Conservation (phyloP, 192 early-diverging fungal genomes). For the Entomortierella parvispora region DNA sequence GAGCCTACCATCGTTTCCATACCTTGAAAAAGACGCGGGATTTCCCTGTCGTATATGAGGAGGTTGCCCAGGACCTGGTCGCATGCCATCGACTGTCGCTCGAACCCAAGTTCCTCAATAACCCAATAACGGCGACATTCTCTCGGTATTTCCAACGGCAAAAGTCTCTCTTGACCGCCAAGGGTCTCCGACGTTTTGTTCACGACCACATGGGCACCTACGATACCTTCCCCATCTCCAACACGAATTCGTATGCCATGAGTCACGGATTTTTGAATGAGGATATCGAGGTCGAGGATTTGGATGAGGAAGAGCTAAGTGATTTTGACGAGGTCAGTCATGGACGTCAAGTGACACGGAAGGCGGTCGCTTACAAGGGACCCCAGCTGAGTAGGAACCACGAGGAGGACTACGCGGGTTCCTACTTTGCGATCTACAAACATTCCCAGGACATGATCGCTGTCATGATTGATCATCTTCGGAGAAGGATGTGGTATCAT, state of each 20-base stretch:
- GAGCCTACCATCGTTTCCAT: conserved; percentile 30
- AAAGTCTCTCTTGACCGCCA: conserved; percentile 13
- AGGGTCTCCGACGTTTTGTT: conserved; percentile 11
- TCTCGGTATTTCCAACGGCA: conserved; percentile 7
- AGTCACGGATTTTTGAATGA: no score
- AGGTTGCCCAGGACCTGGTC: conserved; percentile 24
- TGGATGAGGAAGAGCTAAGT: conserved; percentile 31
- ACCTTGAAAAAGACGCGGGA: conserved; percentile 19
- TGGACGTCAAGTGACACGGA: neutral
- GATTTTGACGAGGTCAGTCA: conserved; percentile 24
- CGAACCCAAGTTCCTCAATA: conserved; percentile 23
- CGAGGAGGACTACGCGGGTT: neutral
- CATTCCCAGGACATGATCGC: conserved; percentile 42
- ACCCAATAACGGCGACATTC: conserved; percentile 8
- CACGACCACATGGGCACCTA: conserved; percentile 12
- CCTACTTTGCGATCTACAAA: conserved; percentile 18
- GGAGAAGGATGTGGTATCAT: conserved; percentile 29
- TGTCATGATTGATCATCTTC: conserved; percentile 18
- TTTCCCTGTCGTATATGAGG: conserved; percentile 29
- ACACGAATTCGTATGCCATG: no score
- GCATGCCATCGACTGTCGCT: conserved; percentile 21
- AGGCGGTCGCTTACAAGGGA: conserved; percentile 23
- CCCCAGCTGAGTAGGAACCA: conserved; percentile 7
- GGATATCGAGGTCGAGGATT: conserved; percentile 18
- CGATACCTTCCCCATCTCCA: conserved; percentile 28